These are phyloP conservation scores for Lactifluus volemus DNA, from an alignment of 768 basidiomycete genomes.

Conservation along the genomic window DNA sequence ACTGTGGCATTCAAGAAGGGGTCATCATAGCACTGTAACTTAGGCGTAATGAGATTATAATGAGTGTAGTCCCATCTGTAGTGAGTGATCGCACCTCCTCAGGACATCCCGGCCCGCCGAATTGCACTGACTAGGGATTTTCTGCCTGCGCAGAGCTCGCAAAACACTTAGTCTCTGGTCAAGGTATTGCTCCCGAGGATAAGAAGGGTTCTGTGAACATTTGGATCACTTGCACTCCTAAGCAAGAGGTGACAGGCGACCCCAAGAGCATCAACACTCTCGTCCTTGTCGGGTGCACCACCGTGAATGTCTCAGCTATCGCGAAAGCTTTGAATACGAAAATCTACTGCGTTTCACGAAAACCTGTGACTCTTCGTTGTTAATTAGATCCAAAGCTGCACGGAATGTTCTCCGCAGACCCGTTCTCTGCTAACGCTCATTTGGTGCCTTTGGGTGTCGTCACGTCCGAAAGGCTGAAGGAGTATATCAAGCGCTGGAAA, in stretches of 20 bases:
- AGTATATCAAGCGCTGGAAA: conserved; percentile 68
- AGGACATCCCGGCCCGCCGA: conserved; percentile 33
- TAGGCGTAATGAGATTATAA: too few relatives aligned
- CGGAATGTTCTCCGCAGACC: conserved; percentile 65
- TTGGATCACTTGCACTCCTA: conserved; percentile 37
- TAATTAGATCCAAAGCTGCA: conserved; percentile 80
- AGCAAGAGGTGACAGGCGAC: conserved; percentile 29
- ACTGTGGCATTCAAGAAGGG: too few relatives aligned
- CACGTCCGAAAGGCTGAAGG: conserved; percentile 64
- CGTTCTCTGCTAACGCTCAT: conserved; percentile 72
- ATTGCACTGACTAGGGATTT: conserved; percentile 26
- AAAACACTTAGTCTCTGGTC: conserved; percentile 41
- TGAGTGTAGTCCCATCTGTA: too few relatives aligned
- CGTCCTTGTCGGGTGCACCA: conserved; percentile 63
- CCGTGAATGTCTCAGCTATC: conserved; percentile 44
- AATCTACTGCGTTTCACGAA: conserved; percentile 84
- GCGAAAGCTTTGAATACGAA: conserved; percentile 74
- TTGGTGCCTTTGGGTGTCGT: conserved; percentile 73
- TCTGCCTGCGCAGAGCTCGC: conserved; percentile 86
- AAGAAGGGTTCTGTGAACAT: conserved; percentile 35
- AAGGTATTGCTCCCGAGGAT: conserved; percentile 24
- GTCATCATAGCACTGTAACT: too few relatives aligned
- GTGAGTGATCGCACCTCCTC: conserved; percentile 64
- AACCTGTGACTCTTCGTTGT: conserved; percentile 74
- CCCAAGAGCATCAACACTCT: conserved; percentile 36